Conservation (phyloP, 805 yeast genomes). For the Pichia deserticola region DNA sequence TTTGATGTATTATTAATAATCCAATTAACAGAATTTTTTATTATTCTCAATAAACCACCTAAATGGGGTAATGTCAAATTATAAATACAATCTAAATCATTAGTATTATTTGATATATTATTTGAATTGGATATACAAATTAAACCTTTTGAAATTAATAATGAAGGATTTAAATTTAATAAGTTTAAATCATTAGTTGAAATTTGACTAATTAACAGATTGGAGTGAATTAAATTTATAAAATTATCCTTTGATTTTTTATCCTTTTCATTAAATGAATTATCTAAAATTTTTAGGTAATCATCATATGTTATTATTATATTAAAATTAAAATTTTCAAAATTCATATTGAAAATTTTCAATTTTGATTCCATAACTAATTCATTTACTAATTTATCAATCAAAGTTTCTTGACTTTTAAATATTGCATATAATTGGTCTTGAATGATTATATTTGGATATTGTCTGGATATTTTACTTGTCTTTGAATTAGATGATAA, state of each 20-base stretch:
- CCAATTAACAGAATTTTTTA: slow-evolving; percentile 5
- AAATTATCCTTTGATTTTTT: background rate
- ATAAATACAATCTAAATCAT: background rate
- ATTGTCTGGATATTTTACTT: slow-evolving; percentile 2
- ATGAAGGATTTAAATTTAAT: background rate
- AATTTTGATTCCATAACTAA: background rate
- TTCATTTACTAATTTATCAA: slow-evolving; percentile 1
- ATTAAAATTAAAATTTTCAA: slow-evolving; percentile 3
- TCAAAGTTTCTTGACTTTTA: slow-evolving; percentile 1
- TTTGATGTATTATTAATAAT: background rate
- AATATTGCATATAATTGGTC: slow-evolving; percentile 6
- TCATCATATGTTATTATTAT: slow-evolving; percentile 1
- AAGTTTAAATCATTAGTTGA: background rate
- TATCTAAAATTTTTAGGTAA: background rate
- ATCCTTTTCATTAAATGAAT: background rate
- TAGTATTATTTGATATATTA: background rate
- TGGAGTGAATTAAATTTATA: background rate
- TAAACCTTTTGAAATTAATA: slow-evolving; percentile 1
- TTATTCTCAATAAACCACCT: slow-evolving; percentile 7
- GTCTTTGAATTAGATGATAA: slow-evolving; percentile 6
- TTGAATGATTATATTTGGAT: slow-evolving; percentile 3
- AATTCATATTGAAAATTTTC: slow-evolving; percentile 1
- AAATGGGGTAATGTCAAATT: slow-evolving; percentile 9
- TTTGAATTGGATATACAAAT: slow-evolving; percentile 3
- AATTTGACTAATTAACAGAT: background rate